Evolutionary conservation across 176 grass and related monocot genomes (phyloP).

Genomic region (Carex myosuroides): DNA sequence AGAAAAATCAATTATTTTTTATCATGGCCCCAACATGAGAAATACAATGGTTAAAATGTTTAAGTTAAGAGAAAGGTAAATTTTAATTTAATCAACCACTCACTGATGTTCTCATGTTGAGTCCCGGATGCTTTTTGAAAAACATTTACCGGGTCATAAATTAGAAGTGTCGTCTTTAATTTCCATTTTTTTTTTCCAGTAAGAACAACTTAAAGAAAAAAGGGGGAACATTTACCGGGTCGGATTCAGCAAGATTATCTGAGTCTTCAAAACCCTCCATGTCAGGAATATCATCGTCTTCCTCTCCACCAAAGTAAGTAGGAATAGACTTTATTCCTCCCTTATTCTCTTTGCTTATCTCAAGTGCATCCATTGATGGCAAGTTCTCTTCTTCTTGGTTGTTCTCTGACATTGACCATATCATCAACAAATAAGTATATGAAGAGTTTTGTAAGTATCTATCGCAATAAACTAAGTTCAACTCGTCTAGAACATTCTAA

Average conservation of each 20-base stretch:
- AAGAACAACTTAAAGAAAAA: conserved; percentile 15
- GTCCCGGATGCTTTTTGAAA: not conserved
- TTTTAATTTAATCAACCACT: not conserved
- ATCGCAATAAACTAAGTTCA: not conserved
- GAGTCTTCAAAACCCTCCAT: conserved; percentile 66
- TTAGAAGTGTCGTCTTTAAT: not conserved
- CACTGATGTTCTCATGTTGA: not conserved
- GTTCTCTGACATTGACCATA: conserved; percentile 37
- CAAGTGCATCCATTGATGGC: conserved; percentile 72
- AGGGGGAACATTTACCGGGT: conserved; percentile 36
- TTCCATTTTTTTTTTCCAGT: not conserved
- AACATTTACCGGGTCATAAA: not conserved
- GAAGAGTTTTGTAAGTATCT: not conserved
- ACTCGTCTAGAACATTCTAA: not conserved
- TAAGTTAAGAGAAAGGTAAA: not conserved
- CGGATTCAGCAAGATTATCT: conserved; percentile 38
- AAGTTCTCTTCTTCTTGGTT: conserved; percentile 54
- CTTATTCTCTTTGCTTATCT: conserved; percentile 51
- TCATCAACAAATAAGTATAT: not conserved
- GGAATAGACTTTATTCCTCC: conserved; percentile 63
- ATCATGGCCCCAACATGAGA: not conserved
- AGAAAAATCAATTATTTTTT: not conserved
- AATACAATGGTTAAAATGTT: not conserved
- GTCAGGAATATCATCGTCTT: conserved; percentile 97
- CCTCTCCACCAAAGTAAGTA: conserved; percentile 60